Conservation (phyloP, 345 rosid species). For the Citrus maxima region DNA sequence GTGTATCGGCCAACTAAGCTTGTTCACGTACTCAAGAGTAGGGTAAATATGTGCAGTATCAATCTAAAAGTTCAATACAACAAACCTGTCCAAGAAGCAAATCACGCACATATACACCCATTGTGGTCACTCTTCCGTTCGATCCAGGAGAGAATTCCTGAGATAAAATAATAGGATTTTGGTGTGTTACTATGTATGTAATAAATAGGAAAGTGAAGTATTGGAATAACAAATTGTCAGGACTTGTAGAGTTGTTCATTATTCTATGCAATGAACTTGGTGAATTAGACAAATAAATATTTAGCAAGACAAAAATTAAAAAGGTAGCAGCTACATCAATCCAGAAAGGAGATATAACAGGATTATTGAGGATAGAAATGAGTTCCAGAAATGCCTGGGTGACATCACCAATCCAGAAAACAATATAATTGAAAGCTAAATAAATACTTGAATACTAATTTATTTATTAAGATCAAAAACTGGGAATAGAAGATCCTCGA, state of each 20-base stretch:
- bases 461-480: neutral
- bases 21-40: neutral
- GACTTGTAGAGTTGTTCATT: neutral
- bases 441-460: neutral
- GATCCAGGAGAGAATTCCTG: conserved; percentile 98
- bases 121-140: conserved; percentile 70
- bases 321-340: neutral
- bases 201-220: neutral
- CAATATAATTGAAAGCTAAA: neutral
- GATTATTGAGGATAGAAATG: no score
- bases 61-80: conserved; percentile 3
- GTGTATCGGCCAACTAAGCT: neutral
- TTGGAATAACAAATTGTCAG: neutral
- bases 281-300: neutral
- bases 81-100: conserved; percentile 97
- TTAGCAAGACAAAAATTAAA: neutral
- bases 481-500: neutral
- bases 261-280: neutral
- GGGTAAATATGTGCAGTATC: neutral
- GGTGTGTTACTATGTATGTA: neutral
- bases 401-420: neutral
- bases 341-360: neutral
- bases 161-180: conserved; percentile 14
- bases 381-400: neutral
- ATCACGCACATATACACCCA: conserved; percentile 95